Evolutionary conservation across 2,329 filamentous ascomycete genomes (phyloP).

Genomic region (Huntiella abstrusa): DNA sequence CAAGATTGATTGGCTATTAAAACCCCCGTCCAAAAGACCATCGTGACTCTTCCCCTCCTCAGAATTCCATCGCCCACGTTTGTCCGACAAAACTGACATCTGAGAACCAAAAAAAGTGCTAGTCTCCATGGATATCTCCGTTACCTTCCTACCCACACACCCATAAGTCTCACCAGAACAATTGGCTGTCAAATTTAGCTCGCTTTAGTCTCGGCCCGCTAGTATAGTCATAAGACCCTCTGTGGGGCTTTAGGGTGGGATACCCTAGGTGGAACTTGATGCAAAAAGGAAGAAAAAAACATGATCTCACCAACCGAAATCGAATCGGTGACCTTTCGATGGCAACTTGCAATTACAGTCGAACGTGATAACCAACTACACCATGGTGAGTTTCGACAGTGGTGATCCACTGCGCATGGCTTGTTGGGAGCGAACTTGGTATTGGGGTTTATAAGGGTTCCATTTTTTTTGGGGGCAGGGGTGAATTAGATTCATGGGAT

Average conservation of each 20-base stretch:
- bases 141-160: too few relatives aligned
- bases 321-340: conserved; percentile 11
- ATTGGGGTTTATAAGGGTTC: not conserved
- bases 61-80: too few relatives aligned
- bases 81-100: too few relatives aligned
- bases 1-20: too few relatives aligned
- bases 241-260: not conserved
- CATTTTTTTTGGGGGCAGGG: not conserved
- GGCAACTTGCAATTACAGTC: conserved; percentile 8
- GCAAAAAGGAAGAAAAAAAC: not conserved
- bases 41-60: too few relatives aligned
- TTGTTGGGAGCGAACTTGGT: not conserved
- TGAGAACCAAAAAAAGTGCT: too few relatives aligned
- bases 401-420: conserved; percentile 10
- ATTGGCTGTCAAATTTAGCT: too few relatives aligned
- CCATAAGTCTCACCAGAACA: too few relatives aligned
- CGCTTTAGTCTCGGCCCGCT: too few relatives aligned
- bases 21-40: too few relatives aligned
- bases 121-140: too few relatives aligned
- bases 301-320: conserved; percentile 11
- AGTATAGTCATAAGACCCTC: too few relatives aligned
- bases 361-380: conserved; percentile 11
- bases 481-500: not conserved
- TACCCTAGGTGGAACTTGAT: not conserved
- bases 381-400: conserved; percentile 11